A percentile compares a stretch with the other conserved stretches of the same genome.
phyloP scores from a whole-genome alignment of 2,329 filamentous ascomycete genomes.

The Pseudohalonectria lignicola region DNA sequence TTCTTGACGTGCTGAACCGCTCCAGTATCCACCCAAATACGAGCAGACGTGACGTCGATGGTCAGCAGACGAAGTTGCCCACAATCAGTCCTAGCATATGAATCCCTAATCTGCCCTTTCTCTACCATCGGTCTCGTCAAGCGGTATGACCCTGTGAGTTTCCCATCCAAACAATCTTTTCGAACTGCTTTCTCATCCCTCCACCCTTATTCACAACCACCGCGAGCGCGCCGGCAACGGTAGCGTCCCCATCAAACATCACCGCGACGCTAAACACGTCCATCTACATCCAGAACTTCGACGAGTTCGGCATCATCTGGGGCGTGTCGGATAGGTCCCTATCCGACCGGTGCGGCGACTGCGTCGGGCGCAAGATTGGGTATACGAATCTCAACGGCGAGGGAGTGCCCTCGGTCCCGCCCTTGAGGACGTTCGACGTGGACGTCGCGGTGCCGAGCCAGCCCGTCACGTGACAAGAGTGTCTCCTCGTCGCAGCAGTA shows the following conservation, averaged over 20 bases:
- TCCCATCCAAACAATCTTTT: too few relatives aligned
- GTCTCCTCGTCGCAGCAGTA: neutral
- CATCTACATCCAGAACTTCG: slow-evolving; percentile 22
- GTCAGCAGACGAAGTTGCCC: too few relatives aligned
- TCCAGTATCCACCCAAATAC: too few relatives aligned
- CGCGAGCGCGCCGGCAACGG: slow-evolving; percentile 10
- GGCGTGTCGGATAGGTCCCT: slow-evolving; percentile 9
- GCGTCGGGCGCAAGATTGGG: slow-evolving; percentile 17
- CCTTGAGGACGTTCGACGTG: neutral
- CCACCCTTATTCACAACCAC: too few relatives aligned
- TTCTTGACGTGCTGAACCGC: too few relatives aligned
- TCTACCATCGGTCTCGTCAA: too few relatives aligned
- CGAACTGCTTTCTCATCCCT: too few relatives aligned
- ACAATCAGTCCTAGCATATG: too few relatives aligned
- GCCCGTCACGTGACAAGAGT: neutral
- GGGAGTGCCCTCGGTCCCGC: neutral
- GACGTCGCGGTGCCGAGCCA: neutral
- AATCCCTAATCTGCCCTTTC: too few relatives aligned
- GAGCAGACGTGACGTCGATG: too few relatives aligned
- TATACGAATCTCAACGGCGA: slow-evolving; percentile 9
- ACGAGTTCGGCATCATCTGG: slow-evolving; percentile 20
- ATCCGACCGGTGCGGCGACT: slow-evolving; percentile 7
- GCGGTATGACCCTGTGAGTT: too few relatives aligned
- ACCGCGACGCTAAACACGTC: slow-evolving; percentile 14
- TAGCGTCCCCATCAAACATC: slow-evolving; percentile 12